These are phyloP conservation scores for Fusarium floridanum DNA, from an alignment of 2,329 filamentous ascomycete species.

Conservation along the genomic window DNA sequence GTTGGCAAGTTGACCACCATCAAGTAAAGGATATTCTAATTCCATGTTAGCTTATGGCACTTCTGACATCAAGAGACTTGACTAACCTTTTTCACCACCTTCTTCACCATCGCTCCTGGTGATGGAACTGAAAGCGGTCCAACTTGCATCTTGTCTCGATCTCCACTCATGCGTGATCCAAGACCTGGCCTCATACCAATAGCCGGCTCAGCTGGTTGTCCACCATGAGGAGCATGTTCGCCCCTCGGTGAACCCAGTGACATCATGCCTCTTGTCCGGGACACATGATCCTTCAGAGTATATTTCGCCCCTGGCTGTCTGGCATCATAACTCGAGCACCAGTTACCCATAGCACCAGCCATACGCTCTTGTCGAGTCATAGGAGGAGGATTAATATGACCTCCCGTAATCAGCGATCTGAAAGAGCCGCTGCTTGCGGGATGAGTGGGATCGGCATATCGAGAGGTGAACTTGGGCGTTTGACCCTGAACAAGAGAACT, in stretches of 20 bases:
- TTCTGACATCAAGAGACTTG: too few species aligned
- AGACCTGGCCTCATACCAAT: not conserved
- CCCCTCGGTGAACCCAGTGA: not conserved
- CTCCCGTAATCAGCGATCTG: slow-evolving; percentile 32
- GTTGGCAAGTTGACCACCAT: slow-evolving; percentile 35
- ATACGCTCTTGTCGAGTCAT: not conserved
- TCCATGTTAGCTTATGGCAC: not conserved
- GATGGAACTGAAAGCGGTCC: not conserved
- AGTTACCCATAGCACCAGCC: not conserved
- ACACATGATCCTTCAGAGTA: slow-evolving; percentile 3
- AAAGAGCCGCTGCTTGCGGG: slow-evolving; percentile 31
- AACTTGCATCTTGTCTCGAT: not conserved
- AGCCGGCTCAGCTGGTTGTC: not conserved
- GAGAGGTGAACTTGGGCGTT: slow-evolving; percentile 15
- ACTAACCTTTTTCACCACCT: slow-evolving; percentile 16
- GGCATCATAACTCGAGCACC: not conserved
- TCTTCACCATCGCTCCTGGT: slow-evolving; percentile 4
- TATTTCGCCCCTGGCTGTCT: not conserved
- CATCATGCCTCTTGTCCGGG: not conserved
- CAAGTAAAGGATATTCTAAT: slow-evolving; percentile 32
- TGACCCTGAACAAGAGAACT: slow-evolving; percentile 4
- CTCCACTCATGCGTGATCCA: not conserved
- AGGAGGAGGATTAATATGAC: slow-evolving; percentile 21
- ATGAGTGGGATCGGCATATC: slow-evolving; percentile 31
- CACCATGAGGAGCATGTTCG: not conserved